These are phyloP conservation scores for Mucor plumbeus DNA, from an alignment of 371 early-diverging fungal species.

Conservation along the genomic window DNA sequence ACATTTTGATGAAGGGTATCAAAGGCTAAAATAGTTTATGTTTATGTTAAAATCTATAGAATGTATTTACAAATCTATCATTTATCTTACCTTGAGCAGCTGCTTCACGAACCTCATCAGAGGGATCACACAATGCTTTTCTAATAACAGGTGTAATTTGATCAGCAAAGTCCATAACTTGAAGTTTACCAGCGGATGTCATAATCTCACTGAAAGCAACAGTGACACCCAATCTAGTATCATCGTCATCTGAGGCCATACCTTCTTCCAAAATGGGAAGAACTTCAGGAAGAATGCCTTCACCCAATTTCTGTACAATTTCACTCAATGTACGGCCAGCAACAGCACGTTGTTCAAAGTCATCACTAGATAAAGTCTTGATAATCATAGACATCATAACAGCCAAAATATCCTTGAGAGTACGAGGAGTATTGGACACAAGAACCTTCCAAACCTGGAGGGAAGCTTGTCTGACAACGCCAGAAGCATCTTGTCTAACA, in stretches of 20 bases:
- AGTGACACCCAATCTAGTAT: conserved; percentile 90
- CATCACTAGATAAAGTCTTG: conserved; percentile 72
- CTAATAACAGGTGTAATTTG: conserved; percentile 82
- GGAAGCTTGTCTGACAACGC: conserved; percentile 89
- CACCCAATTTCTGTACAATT: conserved; percentile 94
- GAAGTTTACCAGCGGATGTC: conserved; percentile 80
- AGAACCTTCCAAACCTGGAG: conserved; percentile 95
- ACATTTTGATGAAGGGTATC: conserved; percentile 90
- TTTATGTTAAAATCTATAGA: background rate
- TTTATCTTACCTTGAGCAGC: conserved; percentile 73
- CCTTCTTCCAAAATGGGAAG: conserved; percentile 89
- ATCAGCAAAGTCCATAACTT: conserved; percentile 83
- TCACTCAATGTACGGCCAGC: conserved; percentile 95
- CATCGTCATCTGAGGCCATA: conserved; percentile 67
- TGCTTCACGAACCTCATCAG: conserved; percentile 88
- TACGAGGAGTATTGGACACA: conserved; percentile 95
- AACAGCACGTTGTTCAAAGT: conserved; percentile 77
- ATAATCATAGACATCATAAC: conserved; percentile 89
- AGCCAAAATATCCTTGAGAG: conserved; percentile 92
- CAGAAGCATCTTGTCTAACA: conserved; percentile 81
- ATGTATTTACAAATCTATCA: background rate
- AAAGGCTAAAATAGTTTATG: conserved; percentile 65
- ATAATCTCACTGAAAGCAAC: conserved; percentile 93
- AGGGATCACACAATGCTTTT: conserved; percentile 80
- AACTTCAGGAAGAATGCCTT: conserved; percentile 82